phyloP scores from a whole-genome alignment of 2,329 filamentous ascomycete species.

The Pseudogymnoascus sp. region DNA sequence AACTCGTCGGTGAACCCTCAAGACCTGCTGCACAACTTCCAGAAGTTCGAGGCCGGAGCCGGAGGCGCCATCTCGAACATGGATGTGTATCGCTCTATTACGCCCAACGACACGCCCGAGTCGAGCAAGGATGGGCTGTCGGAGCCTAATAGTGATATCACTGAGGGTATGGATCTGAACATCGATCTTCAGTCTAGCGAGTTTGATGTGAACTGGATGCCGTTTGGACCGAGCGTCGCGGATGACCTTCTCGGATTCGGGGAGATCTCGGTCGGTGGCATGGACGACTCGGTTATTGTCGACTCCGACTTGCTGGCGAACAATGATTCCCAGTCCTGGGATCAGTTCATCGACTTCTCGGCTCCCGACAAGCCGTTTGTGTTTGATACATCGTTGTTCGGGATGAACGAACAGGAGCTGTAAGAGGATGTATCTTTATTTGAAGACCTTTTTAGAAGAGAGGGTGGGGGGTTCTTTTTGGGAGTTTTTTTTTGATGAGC shows the following conservation, averaged over 20 bases:
- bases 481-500: constrained; percentile 15
- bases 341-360: constrained; percentile 36
- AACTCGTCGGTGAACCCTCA: constrained; percentile 46
- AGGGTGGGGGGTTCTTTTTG: constrained; percentile 11
- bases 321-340: constrained; percentile 33
- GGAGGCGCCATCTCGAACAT: constrained; percentile 45
- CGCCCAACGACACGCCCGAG: constrained; percentile 56
- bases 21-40: constrained; percentile 37
- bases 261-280: constrained; percentile 22
- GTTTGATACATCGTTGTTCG: constrained; percentile 41
- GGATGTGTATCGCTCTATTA: constrained; percentile 44
- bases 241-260: constrained; percentile 39
- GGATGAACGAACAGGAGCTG: constrained; percentile 28
- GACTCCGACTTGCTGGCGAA: constrained; percentile 21
- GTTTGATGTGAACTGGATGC: constrained; percentile 35
- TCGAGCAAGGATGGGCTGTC: constrained; percentile 53
- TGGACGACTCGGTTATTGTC: constrained; percentile 23
- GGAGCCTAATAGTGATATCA: constrained; percentile 54
- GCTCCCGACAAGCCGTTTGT: constrained; percentile 47
- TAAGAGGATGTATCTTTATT: constrained; percentile 15
- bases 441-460: constrained; percentile 13
- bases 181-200: constrained; percentile 35
- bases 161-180: constrained; percentile 45
- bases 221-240: constrained; percentile 34
- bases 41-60: constrained; percentile 34